Evolutionary conservation across 306 rosid species (phyloP).

Genomic region (Lagenaria siceraria): DNA sequence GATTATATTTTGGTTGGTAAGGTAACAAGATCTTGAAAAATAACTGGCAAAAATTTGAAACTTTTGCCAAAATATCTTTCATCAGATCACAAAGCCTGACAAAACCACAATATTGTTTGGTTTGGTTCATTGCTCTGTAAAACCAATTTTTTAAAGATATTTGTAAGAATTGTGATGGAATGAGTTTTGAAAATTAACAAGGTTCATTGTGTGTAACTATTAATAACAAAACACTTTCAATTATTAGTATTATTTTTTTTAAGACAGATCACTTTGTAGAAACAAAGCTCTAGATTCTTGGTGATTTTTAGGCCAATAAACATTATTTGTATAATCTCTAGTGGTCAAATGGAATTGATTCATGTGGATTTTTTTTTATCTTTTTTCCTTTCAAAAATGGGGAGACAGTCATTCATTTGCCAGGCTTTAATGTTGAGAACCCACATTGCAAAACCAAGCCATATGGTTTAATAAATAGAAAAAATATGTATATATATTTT

Average conservation of each 20-base stretch:
- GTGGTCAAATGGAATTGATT: conserved; percentile 9
- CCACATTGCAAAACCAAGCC: background rate
- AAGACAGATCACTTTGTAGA: background rate
- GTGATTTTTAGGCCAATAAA: background rate
- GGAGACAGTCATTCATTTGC: conserved; percentile 16
- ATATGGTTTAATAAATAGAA: conserved; percentile 6
- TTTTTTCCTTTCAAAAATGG: background rate
- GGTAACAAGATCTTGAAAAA: background rate
- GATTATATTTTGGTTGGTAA: background rate
- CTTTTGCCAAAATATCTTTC: background rate
- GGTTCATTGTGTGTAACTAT: background rate
- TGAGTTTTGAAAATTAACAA: background rate
- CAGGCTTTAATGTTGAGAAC: conserved; percentile 16
- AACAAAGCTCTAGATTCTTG: background rate
- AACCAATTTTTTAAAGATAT: background rate
- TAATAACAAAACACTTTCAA: background rate
- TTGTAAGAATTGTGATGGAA: background rate
- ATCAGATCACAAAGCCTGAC: background rate
- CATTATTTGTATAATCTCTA: background rate
- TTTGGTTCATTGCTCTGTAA: background rate
- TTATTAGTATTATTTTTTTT: background rate
- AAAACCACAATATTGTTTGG: background rate
- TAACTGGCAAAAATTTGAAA: background rate
- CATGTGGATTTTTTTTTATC: background rate
- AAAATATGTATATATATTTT: too few species aligned